Evolutionary conservation across 1,284 basidiomycete species (phyloP).

Genomic region (Ceratobasidium theobromae): DNA sequence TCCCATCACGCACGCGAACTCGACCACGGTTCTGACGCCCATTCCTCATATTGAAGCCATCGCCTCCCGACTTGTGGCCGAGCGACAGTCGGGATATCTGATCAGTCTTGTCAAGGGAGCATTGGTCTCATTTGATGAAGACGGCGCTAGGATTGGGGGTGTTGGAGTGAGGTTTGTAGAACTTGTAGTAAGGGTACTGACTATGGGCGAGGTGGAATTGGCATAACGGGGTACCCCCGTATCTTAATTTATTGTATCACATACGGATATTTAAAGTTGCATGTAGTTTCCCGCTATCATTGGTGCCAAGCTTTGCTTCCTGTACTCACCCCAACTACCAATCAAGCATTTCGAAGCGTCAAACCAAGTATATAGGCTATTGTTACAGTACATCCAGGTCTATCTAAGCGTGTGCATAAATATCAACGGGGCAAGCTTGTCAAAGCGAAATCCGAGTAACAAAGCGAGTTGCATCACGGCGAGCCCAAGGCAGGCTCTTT

Average conservation of each 20-base stretch:
- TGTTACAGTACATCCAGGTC: not conserved
- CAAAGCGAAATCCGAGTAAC: constrained; percentile 8
- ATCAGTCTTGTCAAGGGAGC: constrained; percentile 8
- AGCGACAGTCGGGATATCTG: not conserved
- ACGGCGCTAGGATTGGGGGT: not conserved
- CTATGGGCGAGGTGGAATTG: not conserved
- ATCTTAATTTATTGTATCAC: constrained; percentile 31
- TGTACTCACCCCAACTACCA: constrained; percentile 4
- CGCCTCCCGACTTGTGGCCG: not conserved
- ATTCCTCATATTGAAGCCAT: constrained; percentile 24
- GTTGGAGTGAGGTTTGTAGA: constrained; percentile 24
- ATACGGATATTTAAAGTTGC: constrained; percentile 30
- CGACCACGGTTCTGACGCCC: not conserved
- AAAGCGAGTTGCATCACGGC: constrained; percentile 24
- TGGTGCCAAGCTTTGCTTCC: not conserved
- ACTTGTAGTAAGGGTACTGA: not conserved
- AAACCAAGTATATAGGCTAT: not conserved
- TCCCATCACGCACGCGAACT: not conserved
- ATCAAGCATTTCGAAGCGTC: not conserved
- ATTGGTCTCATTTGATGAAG: constrained; percentile 25
- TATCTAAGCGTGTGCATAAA: not conserved
- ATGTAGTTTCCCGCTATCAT: constrained; percentile 21
- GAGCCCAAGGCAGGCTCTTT: constrained; percentile 21
- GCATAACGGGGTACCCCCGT: not conserved
- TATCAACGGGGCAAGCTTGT: not conserved